A percentile compares a stretch with the other conserved stretches of the same genome.
phyloP scores from a whole-genome alignment of 2,329 filamentous ascomycete genomes.

The Colletotrichum cuscutae region DNA sequence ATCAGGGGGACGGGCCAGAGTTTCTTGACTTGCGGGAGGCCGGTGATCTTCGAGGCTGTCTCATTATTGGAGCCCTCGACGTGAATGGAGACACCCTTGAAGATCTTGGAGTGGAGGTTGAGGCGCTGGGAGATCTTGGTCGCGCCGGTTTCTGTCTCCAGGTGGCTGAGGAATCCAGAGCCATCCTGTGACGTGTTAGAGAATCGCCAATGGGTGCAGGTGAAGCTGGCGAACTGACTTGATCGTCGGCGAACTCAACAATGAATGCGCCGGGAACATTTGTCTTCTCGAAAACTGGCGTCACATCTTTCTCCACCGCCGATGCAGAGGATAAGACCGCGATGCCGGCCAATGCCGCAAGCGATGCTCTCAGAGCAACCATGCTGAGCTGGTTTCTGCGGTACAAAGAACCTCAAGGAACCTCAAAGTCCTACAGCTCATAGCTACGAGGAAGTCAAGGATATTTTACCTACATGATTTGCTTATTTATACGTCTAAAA shows the following conservation, averaged over 20 bases:
- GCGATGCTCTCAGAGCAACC: slow-evolving; percentile 13
- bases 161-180: slow-evolving; percentile 22
- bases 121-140: slow-evolving; percentile 36
- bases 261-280: slow-evolving; percentile 63
- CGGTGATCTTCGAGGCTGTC: slow-evolving; percentile 51
- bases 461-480: neutral
- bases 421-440: neutral
- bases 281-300: slow-evolving; percentile 28
- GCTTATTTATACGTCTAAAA: neutral
- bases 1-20: slow-evolving; percentile 60
- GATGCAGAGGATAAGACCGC: neutral
- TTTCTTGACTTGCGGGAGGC: slow-evolving; percentile 56
- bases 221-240: slow-evolving; percentile 46
- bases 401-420: neutral
- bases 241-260: slow-evolving; percentile 61
- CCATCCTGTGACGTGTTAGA: slow-evolving; percentile 10
- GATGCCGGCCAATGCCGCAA: slow-evolving; percentile 17
- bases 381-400: neutral
- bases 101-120: slow-evolving; percentile 37
- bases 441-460: neutral
- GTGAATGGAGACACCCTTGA: slow-evolving; percentile 62
- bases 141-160: slow-evolving; percentile 25
- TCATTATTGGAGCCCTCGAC: slow-evolving; percentile 57
- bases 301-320: neutral
- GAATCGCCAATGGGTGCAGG: neutral